phyloP scores from a whole-genome alignment of 768 basidiomycete genomes.

The Lactarius hengduanensis region DNA sequence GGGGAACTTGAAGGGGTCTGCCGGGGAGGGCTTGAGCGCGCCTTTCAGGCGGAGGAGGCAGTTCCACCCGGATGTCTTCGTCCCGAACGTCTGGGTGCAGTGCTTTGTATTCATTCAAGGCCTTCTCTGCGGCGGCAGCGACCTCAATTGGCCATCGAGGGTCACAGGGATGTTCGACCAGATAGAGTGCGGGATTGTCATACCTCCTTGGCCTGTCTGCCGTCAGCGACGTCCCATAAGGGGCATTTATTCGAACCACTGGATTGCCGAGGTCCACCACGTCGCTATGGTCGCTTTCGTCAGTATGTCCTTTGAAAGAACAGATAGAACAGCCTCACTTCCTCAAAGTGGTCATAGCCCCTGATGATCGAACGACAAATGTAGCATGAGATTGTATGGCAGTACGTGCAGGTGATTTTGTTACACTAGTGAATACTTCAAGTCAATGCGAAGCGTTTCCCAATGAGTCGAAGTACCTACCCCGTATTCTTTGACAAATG shows the following conservation, averaged over 20 bases:
- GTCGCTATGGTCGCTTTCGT: constrained; percentile 13
- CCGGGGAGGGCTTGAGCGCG: background rate
- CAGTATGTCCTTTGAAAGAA: background rate
- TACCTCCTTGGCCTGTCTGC: constrained; percentile 67
- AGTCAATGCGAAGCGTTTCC: constrained; percentile 11
- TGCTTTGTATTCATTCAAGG: constrained; percentile 58
- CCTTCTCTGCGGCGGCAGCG: constrained; percentile 61
- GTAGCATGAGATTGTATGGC: constrained; percentile 77
- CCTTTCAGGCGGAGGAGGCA: constrained; percentile 39
- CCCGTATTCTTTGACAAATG: constrained; percentile 76
- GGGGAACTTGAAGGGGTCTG: background rate
- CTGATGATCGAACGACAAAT: constrained; percentile 70
- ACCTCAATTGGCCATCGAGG: constrained; percentile 46
- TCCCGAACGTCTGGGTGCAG: constrained; percentile 64
- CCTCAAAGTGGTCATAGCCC: constrained; percentile 73
- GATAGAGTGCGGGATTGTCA: constrained; percentile 16
- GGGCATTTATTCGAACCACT: constrained; percentile 47
- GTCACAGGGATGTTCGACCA: background rate
- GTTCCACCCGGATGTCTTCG: constrained; percentile 60
- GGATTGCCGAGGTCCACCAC: constrained; percentile 9
- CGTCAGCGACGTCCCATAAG: constrained; percentile 67
- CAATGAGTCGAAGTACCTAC: constrained; percentile 42
- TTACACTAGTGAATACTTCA: constrained; percentile 61
- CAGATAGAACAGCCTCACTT: constrained; percentile 31
- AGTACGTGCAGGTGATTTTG: constrained; percentile 84